phyloP scores from a whole-genome alignment of 2,329 filamentous ascomycete species.

The Paecilomyces niveus region DNA sequence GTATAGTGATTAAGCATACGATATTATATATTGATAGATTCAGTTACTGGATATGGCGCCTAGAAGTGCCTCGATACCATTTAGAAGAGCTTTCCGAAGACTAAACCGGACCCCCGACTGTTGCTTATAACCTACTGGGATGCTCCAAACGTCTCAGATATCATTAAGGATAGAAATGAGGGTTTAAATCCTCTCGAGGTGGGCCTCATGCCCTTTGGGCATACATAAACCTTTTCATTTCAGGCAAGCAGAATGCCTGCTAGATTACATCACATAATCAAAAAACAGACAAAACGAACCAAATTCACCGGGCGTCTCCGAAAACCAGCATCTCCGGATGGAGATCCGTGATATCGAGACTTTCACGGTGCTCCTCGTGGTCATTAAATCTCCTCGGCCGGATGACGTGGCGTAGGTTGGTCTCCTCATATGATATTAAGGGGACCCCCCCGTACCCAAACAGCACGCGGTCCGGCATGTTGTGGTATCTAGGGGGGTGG shows the following conservation, averaged over 20 bases:
- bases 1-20: too few species aligned
- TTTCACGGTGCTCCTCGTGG: not conserved
- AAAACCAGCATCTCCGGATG: not conserved
- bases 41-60: too few species aligned
- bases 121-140: not conserved
- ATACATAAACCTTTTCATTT: not conserved
- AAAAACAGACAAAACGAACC: not conserved
- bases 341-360: not conserved
- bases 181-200: not conserved
- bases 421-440: not conserved
- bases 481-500: not conserved
- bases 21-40: too few species aligned
- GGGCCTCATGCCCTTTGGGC: not conserved
- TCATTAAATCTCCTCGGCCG: not conserved
- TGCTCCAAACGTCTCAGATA: not conserved
- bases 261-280: not conserved
- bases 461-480: not conserved
- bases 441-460: not conserved
- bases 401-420: not conserved
- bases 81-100: not conserved
- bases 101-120: not conserved
- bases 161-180: not conserved
- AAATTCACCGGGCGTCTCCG: not conserved
- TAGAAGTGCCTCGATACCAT: not conserved
- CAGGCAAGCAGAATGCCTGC: not conserved